A percentile compares a stretch with the other conserved stretches of the same genome.
These are phyloP conservation scores for Alternaria triticimaculans DNA, from an alignment of 2,329 filamentous ascomycete species.

Conservation along the genomic window DNA sequence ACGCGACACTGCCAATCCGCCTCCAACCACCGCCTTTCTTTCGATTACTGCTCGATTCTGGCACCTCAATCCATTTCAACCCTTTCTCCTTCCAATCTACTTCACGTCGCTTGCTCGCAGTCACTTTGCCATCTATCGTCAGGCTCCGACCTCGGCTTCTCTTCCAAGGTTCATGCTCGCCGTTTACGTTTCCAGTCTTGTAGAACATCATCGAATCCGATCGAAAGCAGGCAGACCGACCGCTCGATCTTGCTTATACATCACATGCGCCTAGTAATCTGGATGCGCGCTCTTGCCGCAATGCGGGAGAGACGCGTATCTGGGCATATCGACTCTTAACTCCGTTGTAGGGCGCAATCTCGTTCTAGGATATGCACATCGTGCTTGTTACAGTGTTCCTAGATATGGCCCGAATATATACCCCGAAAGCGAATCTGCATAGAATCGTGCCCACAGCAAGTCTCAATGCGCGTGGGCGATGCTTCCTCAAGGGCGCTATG, in stretches of 20 bases:
- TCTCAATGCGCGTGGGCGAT: neutral
- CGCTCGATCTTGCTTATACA: neutral
- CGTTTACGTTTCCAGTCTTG: neutral
- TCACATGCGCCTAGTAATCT: neutral
- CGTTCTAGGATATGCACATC: neutral
- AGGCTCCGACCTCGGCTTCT: neutral
- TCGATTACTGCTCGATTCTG: neutral
- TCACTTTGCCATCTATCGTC: neutral
- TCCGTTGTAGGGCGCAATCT: neutral
- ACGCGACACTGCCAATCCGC: constrained; percentile 1
- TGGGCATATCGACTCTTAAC: neutral
- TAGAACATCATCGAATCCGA: constrained; percentile 12
- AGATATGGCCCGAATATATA: neutral
- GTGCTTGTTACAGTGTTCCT: neutral
- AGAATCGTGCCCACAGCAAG: neutral
- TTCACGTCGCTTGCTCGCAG: no score
- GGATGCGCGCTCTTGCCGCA: neutral
- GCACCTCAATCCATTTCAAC: neutral
- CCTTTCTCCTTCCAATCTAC: neutral
- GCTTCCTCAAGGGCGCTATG: neutral
- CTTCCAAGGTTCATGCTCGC: neutral
- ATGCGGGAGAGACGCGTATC: neutral
- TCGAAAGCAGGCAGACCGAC: neutral
- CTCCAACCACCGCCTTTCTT: neutral
- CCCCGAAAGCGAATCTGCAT: neutral